These are phyloP conservation scores for Blepharisma japonicum DNA, from an alignment of 73 alveolate genomes.

Conservation along the genomic window DNA sequence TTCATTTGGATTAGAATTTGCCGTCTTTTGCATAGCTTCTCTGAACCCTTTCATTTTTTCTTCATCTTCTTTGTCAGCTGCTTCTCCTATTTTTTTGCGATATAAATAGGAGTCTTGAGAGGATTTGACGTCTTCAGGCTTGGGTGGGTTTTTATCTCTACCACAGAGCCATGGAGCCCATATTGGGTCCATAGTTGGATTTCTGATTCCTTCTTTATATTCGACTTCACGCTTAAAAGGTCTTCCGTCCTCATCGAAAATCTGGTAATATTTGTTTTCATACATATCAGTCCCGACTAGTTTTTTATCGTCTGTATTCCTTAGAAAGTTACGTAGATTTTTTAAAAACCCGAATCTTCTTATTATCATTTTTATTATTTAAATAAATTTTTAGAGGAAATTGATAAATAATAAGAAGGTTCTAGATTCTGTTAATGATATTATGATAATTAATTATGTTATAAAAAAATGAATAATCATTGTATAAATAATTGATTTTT, in stretches of 20 bases:
- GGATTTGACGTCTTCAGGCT: background rate
- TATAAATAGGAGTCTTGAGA: background rate
- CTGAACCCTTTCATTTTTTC: background rate
- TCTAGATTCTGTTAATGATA: too few relatives aligned
- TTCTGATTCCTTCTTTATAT: background rate
- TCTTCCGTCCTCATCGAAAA: background rate
- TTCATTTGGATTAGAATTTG: background rate
- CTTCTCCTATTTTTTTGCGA: background rate
- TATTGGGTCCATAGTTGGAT: background rate
- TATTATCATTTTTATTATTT: too few relatives aligned
- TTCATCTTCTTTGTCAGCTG: background rate
- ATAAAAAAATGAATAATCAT: too few relatives aligned
- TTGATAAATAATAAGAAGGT: too few relatives aligned
- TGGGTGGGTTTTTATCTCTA: background rate
- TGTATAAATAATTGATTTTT: too few relatives aligned
- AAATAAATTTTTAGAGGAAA: too few relatives aligned
- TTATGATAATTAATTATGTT: too few relatives aligned
- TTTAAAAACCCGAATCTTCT: too few relatives aligned
- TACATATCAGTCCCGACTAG: background rate
- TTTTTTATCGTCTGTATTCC: background rate
- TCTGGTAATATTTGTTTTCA: background rate
- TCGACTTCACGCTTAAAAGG: background rate
- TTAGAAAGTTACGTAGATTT: too few relatives aligned
- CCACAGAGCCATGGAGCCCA: background rate
- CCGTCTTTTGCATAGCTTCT: background rate